Evolutionary conservation across 2,329 filamentous ascomycete genomes (phyloP), one percentile per base, ranked within the genome.

Genomic region (Fusarium verrucosum): DNA sequence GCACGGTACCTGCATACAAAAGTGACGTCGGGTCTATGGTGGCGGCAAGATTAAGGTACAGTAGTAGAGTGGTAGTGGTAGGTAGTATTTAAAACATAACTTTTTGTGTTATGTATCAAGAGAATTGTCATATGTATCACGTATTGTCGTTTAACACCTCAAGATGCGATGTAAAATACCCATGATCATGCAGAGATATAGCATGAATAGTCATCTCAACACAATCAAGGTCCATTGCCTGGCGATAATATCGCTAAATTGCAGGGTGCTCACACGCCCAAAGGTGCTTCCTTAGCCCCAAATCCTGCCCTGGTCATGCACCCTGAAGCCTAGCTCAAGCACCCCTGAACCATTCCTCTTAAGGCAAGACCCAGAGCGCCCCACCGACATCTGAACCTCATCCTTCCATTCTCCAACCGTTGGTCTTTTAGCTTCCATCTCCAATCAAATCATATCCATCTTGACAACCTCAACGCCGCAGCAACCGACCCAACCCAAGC

Each of bases 1-100:
- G 66, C 40, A 55, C 58, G 41, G 70, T 72, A 72, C 70, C 70
- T 72, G 70, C 70, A 70, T 72, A 53, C n/a, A 50, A 58, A 46
- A 52, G 52, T 65, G 63, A 71, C 56, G 65, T n/a, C n/a, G n/a
- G n/a, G n/a, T n/a, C n/a, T n/a, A n/a, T 65, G 65, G 53, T 69
- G 66, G 58, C 60, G 58, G 58, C 59, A 20, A 20, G 10, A 22
- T 6, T 1, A 30, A 30, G 20, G 28, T 33, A 49, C 23, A 33
- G n/a, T 23, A 20, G 17, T 19, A 11, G 33, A 36, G 44, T 32
- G 25, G n/a, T 28, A 28, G 10, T 28, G 13, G 7, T 19, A 30
- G n/a, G 19, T 16, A 16, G n/a, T 45, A 20, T 17, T 38, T 53
- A 37, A 44, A 59, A 55, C 56, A 53, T 53, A 59, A 38, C 10